Conservation (phyloP, 1,284 basidiomycete species). For the Malassezia psittaci region DNA sequence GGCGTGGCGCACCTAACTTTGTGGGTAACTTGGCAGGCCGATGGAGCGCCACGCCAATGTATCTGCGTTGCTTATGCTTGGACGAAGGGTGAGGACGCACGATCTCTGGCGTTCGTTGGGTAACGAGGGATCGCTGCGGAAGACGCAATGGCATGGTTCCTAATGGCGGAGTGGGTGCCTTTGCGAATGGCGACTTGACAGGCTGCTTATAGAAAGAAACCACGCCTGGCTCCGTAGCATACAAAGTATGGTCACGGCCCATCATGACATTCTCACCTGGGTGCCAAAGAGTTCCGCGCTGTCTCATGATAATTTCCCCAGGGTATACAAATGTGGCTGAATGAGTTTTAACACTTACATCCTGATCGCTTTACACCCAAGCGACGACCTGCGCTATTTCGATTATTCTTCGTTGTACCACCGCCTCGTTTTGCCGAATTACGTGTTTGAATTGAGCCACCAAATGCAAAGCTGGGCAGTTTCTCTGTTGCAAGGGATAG, state of each 20-base stretch:
- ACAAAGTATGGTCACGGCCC: slow-evolving; percentile 46
- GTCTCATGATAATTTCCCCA: slow-evolving; percentile 43
- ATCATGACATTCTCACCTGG: slow-evolving; percentile 41
- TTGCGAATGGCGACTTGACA: neutral
- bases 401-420: slow-evolving; percentile 46
- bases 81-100: slow-evolving; percentile 33
- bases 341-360: neutral
- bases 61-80: slow-evolving; percentile 28
- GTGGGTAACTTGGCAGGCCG: slow-evolving; percentile 26
- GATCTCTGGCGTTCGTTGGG: slow-evolving; percentile 1
- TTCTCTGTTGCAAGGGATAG: slow-evolving; percentile 6
- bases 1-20: slow-evolving; percentile 21
- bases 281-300: slow-evolving; percentile 46
- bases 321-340: slow-evolving; percentile 33
- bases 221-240: slow-evolving; percentile 38
- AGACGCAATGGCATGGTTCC: slow-evolving; percentile 23
- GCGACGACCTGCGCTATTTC: slow-evolving; percentile 44
- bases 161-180: slow-evolving; percentile 10
- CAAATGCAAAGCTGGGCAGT: slow-evolving; percentile 36
- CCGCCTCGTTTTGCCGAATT: slow-evolving; percentile 47
- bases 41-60: slow-evolving; percentile 37
- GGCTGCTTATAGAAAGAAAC: slow-evolving; percentile 39
- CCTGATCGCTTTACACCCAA: slow-evolving; percentile 44
- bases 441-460: slow-evolving; percentile 40
- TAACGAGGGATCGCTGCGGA: slow-evolving; percentile 15